phyloP scores from a whole-genome alignment of 1,284 basidiomycete species.

The Leccinum pachyderme region DNA sequence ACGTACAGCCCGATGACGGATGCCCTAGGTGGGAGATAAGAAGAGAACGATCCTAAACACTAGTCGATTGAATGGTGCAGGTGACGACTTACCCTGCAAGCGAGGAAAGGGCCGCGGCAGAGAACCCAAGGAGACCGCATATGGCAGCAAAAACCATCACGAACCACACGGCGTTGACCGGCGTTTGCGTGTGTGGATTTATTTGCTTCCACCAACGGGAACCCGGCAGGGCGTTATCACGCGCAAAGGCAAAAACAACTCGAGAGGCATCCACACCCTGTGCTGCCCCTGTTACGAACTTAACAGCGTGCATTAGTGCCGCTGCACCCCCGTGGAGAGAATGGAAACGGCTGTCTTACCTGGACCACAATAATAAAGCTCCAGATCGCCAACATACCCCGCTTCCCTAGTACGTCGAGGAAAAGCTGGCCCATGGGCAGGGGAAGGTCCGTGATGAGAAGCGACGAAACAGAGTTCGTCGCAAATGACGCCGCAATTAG shows the following conservation, averaged over 20 bases:
- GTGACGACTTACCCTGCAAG: slow-evolving; percentile 56
- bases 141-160: slow-evolving; percentile 59
- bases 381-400: slow-evolving; percentile 71
- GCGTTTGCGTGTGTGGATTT: slow-evolving; percentile 57
- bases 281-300: slow-evolving; percentile 74
- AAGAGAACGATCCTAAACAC: not conserved
- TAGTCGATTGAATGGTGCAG: not conserved
- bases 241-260: slow-evolving; percentile 70
- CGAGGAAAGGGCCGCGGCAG: slow-evolving; percentile 57
- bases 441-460: slow-evolving; percentile 51
- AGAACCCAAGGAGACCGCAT: slow-evolving; percentile 67
- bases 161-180: slow-evolving; percentile 73
- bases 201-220: slow-evolving; percentile 66
- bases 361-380: slow-evolving; percentile 69
- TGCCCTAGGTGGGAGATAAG: slow-evolving; percentile 41
- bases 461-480: slow-evolving; percentile 51
- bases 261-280: slow-evolving; percentile 74
- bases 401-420: slow-evolving; percentile 61
- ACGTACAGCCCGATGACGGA: slow-evolving; percentile 70
- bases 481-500: slow-evolving; percentile 66
- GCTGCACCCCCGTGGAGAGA: not conserved
- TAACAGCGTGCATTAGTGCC: not conserved
- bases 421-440: slow-evolving; percentile 74
- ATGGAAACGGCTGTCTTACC: slow-evolving; percentile 35
- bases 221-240: slow-evolving; percentile 71